phyloP scores from a whole-genome alignment of 2,329 filamentous ascomycete genomes.

The Colletotrichum godetiae region DNA sequence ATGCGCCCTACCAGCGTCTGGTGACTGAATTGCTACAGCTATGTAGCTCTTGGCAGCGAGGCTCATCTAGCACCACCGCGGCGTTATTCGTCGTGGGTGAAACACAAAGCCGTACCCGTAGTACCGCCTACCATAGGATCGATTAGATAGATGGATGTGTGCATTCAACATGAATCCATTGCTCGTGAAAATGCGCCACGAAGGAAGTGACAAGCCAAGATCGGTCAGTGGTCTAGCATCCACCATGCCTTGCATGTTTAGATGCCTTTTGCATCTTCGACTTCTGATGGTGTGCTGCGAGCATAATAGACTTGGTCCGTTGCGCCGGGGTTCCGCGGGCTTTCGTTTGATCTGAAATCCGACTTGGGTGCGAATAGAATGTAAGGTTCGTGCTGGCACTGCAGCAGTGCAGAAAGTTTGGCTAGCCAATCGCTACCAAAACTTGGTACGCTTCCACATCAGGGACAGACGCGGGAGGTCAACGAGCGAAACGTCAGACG shows the following conservation, averaged over 20 bases:
- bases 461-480: constrained; percentile 8
- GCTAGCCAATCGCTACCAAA: neutral
- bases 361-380: neutral
- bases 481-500: constrained; percentile 30
- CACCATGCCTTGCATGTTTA: neutral
- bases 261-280: neutral
- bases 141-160: no score
- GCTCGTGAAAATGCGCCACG: neutral
- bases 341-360: constrained; percentile 17
- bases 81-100: neutral
- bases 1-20: neutral
- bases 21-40: neutral
- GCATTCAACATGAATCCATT: neutral
- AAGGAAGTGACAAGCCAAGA: neutral
- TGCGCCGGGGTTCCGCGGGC: constrained; percentile 8
- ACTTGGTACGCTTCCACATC: neutral
- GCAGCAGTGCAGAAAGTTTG: neutral
- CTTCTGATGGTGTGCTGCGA: neutral
- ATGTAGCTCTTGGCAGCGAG: neutral
- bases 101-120: neutral
- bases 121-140: no score
- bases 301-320: neutral
- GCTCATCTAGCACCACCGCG: neutral
- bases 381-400: constrained; percentile 14
- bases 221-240: neutral